Evolutionary conservation across 2,329 filamentous ascomycete genomes (phyloP), one percentile per base, ranked within the genome.

Genomic region (Botrytis deweyae): DNA sequence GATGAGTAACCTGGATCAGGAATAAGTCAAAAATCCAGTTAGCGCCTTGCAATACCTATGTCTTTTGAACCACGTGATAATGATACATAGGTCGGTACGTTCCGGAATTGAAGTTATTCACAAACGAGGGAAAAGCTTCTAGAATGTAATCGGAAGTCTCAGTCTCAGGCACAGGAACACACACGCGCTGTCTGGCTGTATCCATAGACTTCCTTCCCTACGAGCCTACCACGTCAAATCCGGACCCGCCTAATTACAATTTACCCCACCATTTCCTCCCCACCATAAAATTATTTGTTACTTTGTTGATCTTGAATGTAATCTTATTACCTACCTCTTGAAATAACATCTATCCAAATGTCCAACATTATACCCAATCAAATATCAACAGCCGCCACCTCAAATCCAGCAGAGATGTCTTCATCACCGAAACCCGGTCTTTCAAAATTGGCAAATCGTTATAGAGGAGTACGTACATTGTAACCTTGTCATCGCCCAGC

Each of bases 391-490:
- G 55, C 49, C 36, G 65, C 74, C 25, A 76, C 76, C 64, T 74
- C 73, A 25, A 73, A 74, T 49, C 25, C 75, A 20, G 74, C 77
- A 74, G 76, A 78, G 22, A 76, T 76, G 55, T 72, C 77, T 44
- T 75, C 78, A 12, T 75, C 65, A 74, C 29, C 76, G 9, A 70
- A 74, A 22, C 58, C 80, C 2, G 61, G 76, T 46, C 73, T 81
- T 20, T 80, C 80, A 6, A 78, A 78, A 78, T 78, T 62, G 65
- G 76, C 76, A 72, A 83, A 76, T 83, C 86, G 84, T 86, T 76
- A 89, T 87, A 65, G 87, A 81, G 88, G 90, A 80, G 90, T 92
- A 85, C 81, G 86, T 82, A 70, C 73, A 72, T 40, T 72, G 38
- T 52, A 61, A 29, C 61, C 67, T 46, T 46, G 46, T 14, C 64